Percentiles rank a stretch among this genome's conserved stretches.
Conservation (phyloP, 345 rosid species). For the Dipteronia sinensis region DNA sequence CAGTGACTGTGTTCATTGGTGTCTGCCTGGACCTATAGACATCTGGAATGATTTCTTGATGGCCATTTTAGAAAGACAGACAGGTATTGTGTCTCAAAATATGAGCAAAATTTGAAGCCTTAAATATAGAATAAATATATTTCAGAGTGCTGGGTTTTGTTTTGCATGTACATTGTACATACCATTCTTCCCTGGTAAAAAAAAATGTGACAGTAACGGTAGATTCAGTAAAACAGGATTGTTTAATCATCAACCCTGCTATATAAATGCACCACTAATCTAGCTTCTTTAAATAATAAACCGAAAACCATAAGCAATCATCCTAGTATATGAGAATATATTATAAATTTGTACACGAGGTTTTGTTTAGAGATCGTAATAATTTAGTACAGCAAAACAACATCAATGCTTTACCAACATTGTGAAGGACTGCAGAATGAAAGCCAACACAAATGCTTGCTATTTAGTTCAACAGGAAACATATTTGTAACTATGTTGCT, state of each 20-base stretch:
- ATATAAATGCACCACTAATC: neutral
- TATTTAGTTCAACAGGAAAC: neutral
- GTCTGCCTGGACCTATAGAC: conserved; percentile 87
- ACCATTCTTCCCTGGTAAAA: neutral
- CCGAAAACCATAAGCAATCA: neutral
- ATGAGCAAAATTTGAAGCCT: neutral
- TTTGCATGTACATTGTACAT: neutral
- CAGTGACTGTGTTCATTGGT: conserved; percentile 88
- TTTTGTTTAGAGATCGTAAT: neutral
- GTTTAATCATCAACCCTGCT: neutral
- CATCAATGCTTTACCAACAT: neutral
- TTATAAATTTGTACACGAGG: neutral
- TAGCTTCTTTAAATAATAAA: neutral
- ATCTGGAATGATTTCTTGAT: conserved; percentile 74
- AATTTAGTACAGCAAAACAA: neutral
- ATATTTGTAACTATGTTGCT: neutral
- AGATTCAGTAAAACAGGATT: neutral
- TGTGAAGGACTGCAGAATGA: neutral
- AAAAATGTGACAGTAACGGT: neutral
- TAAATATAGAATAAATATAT: neutral
- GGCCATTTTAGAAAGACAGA: conserved; percentile 39
- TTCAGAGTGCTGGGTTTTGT: neutral
- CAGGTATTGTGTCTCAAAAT: conserved; percentile 7
- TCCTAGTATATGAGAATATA: neutral
- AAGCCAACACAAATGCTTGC: neutral